A percentile compares a stretch with the other conserved stretches of the same genome.
Conservation (phyloP, 305 asterid genomes). For the Rubia occidens region DNA sequence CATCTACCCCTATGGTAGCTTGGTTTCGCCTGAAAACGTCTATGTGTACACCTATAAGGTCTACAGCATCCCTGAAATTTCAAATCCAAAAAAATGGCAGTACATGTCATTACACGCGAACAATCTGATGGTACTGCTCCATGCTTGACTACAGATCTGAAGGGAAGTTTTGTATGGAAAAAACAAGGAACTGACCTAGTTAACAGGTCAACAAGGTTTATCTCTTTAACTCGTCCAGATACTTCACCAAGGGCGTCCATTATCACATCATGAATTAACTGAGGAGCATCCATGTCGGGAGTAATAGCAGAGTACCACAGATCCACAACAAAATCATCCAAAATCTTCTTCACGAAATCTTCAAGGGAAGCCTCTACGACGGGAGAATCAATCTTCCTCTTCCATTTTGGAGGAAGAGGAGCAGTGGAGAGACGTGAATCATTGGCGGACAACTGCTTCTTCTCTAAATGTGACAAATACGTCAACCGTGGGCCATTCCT, state of each 20-base stretch:
- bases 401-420: slow-evolving; percentile 68
- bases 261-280: slow-evolving; percentile 51
- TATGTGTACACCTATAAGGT: slow-evolving; percentile 79
- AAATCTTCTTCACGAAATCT: slow-evolving; percentile 60
- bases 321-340: slow-evolving; percentile 81
- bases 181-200: slow-evolving; percentile 41
- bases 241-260: slow-evolving; percentile 94
- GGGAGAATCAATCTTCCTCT: slow-evolving; percentile 80
- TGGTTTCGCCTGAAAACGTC: slow-evolving; percentile 91
- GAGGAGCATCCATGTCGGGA: slow-evolving; percentile 85
- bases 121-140: not conserved
- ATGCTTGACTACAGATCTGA: not conserved
- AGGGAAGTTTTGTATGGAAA: slow-evolving; percentile 3
- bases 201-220: slow-evolving; percentile 85
- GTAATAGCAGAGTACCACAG: slow-evolving; percentile 90
- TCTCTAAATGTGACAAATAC: slow-evolving; percentile 71
- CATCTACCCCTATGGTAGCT: slow-evolving; percentile 79
- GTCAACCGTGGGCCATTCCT: slow-evolving; percentile 37
- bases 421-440: slow-evolving; percentile 65
- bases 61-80: slow-evolving; percentile 66
- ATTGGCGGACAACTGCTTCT: slow-evolving; percentile 75
- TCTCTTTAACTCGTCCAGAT: slow-evolving; percentile 63
- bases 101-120: slow-evolving; percentile 8
- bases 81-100: slow-evolving; percentile 12
- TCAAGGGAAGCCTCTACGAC: slow-evolving; percentile 75